Conservation (phyloP, 2,329 filamentous ascomycete genomes). For the Didymella pinodella region DNA sequence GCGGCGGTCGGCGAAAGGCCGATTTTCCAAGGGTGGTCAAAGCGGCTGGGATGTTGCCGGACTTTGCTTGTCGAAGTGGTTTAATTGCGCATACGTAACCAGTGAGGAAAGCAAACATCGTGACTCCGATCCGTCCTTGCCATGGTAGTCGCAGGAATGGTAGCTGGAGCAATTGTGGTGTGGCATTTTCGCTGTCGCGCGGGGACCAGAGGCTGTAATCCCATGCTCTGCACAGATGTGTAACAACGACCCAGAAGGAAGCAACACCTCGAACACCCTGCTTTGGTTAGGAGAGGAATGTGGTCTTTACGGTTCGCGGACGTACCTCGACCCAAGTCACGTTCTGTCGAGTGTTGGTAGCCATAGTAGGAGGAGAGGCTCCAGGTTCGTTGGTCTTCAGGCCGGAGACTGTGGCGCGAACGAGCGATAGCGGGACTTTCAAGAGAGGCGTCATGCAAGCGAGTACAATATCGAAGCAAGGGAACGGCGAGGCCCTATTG, state of each 20-base stretch:
- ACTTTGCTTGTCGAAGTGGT: slow-evolving; percentile 60
- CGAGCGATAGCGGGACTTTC: slow-evolving; percentile 36
- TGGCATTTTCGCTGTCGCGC: slow-evolving; percentile 52
- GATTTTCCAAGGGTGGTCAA: slow-evolving; percentile 61
- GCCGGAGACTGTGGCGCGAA: slow-evolving; percentile 36
- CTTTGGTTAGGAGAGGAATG: slow-evolving; percentile 14
- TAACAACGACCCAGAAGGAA: slow-evolving; percentile 62
- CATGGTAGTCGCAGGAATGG: slow-evolving; percentile 64
- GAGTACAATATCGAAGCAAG: slow-evolving; percentile 20
- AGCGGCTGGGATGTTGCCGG: slow-evolving; percentile 55
- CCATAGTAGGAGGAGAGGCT: slow-evolving; percentile 31
- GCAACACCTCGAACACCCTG: slow-evolving; percentile 63
- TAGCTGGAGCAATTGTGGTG: slow-evolving; percentile 59
- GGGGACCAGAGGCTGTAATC: slow-evolving; percentile 62
- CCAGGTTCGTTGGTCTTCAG: slow-evolving; percentile 23
- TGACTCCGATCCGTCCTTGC: slow-evolving; percentile 63
- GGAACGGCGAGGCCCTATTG: slow-evolving; percentile 16
- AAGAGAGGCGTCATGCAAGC: slow-evolving; percentile 39
- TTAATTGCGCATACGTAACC: slow-evolving; percentile 65
- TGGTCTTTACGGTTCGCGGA: neutral
- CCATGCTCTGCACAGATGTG: slow-evolving; percentile 61
- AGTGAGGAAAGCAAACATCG: slow-evolving; percentile 64
- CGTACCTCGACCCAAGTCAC: slow-evolving; percentile 54
- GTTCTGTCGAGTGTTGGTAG: slow-evolving; percentile 45
- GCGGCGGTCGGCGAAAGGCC: slow-evolving; percentile 62